Conservation (phyloP, 169 alveolate genomes). For the Babesia ovis region DNA sequence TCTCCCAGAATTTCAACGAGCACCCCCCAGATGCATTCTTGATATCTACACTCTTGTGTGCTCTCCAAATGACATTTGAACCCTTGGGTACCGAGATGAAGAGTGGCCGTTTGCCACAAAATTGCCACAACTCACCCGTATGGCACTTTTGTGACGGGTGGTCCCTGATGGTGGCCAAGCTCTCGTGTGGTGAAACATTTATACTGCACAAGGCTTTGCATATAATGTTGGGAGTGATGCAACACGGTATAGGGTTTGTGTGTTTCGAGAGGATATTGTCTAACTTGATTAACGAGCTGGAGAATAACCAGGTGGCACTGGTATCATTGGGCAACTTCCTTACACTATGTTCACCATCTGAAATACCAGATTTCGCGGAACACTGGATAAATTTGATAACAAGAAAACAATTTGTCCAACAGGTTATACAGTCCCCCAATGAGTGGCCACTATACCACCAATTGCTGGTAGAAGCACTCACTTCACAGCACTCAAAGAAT, state of each 20-base stretch:
- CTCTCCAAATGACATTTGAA: slow-evolving; percentile 50
- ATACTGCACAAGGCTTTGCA: slow-evolving; percentile 66
- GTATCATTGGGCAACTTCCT: slow-evolving; percentile 60
- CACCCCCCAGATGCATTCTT: slow-evolving; percentile 63
- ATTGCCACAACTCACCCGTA: slow-evolving; percentile 35
- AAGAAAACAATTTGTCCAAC: slow-evolving; percentile 85
- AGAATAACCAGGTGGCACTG: slow-evolving; percentile 14
- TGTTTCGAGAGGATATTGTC: slow-evolving; percentile 49
- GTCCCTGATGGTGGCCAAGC: slow-evolving; percentile 50
- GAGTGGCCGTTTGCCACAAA: slow-evolving; percentile 45
- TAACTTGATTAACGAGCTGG: slow-evolving; percentile 37
- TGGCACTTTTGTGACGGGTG: slow-evolving; percentile 44
- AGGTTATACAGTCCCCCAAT: slow-evolving; percentile 79
- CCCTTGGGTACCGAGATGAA: slow-evolving; percentile 33
- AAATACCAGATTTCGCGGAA: slow-evolving; percentile 87
- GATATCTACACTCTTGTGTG: slow-evolving; percentile 44
- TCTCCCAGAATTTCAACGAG: slow-evolving; percentile 52
- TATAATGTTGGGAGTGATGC: slow-evolving; percentile 45
- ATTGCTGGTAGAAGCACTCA: slow-evolving; percentile 71
- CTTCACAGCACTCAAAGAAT: slow-evolving; percentile 67
- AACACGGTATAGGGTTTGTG: slow-evolving; percentile 31
- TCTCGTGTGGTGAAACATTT: slow-evolving; percentile 44
- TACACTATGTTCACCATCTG: slow-evolving; percentile 53
- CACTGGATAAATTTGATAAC: slow-evolving; percentile 92
- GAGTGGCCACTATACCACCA: slow-evolving; percentile 82